A percentile compares a stretch with the other conserved stretches of the same genome.
phyloP scores from a whole-genome alignment of 139 green algal genomes.

The Diplosphaera chodatii region DNA sequence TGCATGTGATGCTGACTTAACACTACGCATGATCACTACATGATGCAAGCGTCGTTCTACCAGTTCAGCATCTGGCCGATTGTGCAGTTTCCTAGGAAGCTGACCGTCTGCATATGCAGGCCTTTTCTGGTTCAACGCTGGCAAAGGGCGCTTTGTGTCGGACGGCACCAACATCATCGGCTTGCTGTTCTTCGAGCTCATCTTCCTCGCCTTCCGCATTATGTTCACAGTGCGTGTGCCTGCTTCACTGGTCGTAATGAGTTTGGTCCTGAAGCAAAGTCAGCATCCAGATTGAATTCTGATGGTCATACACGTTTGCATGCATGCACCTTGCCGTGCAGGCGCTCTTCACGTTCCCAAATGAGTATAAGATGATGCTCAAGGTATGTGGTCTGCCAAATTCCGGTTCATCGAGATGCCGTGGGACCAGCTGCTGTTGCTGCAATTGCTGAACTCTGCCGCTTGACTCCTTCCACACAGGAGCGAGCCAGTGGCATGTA shows the following conservation, averaged over 20 bases:
- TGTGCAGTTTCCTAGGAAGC: no score
- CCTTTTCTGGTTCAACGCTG: conserved; percentile 12
- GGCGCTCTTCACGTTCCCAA: conserved; percentile 18
- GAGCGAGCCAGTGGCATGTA: conserved; percentile 73
- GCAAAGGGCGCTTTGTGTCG: neutral
- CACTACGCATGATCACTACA: no score
- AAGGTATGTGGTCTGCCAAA: neutral
- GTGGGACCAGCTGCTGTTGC: neutral
- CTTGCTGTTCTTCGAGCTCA: conserved; percentile 14
- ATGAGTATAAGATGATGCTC: conserved; percentile 14
- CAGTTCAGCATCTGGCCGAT: no score
- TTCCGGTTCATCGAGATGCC: no score
- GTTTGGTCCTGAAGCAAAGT: no score
- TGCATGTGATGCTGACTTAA: no score
- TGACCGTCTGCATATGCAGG: neutral
- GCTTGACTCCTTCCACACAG: neutral
- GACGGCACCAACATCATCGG: neutral
- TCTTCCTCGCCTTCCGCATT: neutral
- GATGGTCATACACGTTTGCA: no score
- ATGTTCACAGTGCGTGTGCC: conserved; percentile 4
- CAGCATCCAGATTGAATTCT: no score
- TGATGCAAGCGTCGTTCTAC: no score
- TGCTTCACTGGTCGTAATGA: no score
- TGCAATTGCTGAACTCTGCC: neutral
- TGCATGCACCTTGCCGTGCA: neutral